Evolutionary conservation across 1,284 basidiomycete species (phyloP).

Genomic region (Schizophyllum amplum): DNA sequence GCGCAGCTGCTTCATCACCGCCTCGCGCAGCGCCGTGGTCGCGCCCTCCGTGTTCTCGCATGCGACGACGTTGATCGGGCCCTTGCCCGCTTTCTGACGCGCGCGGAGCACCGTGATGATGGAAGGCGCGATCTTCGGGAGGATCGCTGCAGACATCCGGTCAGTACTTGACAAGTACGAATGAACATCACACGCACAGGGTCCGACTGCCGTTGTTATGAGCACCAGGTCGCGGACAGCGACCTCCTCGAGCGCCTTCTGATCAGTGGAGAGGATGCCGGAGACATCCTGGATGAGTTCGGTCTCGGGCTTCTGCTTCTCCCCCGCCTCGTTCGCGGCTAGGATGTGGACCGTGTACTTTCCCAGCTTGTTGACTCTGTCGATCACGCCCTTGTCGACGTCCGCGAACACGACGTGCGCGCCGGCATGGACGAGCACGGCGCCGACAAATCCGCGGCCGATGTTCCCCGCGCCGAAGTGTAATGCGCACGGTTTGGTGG

Average conservation of each 20-base stretch:
- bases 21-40: constrained; percentile 23
- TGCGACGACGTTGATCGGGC: constrained; percentile 28
- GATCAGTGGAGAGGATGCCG: constrained; percentile 23
- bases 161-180: not conserved
- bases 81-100: constrained; percentile 10
- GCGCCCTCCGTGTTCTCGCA: constrained; percentile 33
- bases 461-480: constrained; percentile 31
- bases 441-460: constrained; percentile 34
- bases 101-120: constrained; percentile 17
- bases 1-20: constrained; percentile 19
- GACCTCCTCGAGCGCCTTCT: constrained; percentile 21
- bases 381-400: constrained; percentile 17
- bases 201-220: constrained; percentile 31
- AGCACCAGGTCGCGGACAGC: constrained; percentile 20
- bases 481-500: constrained; percentile 10
- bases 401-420: constrained; percentile 28
- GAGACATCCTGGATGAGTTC: constrained; percentile 20
- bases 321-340: constrained; percentile 10
- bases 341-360: constrained; percentile 19
- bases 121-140: constrained; percentile 18
- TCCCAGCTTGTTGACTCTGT: constrained; percentile 16
- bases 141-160: constrained; percentile 4
- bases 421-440: constrained; percentile 28
- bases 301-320: constrained; percentile 7
- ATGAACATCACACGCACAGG: constrained; percentile 2